A percentile compares a stretch with the other conserved stretches of the same genome.
These are phyloP conservation scores for Coprinellus micaceus DNA, from an alignment of 768 basidiomycete species.

Conservation along the genomic window DNA sequence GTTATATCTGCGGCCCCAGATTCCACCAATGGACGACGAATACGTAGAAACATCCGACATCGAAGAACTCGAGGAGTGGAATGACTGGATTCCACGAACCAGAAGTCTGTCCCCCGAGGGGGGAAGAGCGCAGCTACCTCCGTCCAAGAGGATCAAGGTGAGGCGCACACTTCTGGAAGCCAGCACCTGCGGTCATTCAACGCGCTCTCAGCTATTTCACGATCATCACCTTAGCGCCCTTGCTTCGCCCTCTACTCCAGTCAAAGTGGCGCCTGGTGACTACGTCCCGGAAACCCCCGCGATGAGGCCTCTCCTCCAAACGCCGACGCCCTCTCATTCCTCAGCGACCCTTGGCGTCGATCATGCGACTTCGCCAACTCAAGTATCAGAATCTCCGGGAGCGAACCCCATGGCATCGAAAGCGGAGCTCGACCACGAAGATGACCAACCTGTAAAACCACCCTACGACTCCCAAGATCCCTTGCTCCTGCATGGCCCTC, in stretches of 20 bases:
- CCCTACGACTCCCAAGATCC: neutral
- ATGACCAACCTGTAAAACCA: neutral
- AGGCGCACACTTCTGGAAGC: no score
- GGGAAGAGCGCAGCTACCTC: neutral
- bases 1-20: no score
- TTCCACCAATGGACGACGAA: neutral
- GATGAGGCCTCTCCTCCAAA: neutral
- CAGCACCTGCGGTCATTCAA: no score
- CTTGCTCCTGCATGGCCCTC: neutral
- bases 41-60: constrained; percentile 8
- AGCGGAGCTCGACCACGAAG: neutral
- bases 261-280: neutral
- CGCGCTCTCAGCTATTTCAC: no score
- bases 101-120: neutral
- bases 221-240: no score
- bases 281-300: neutral
- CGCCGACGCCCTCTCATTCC: neutral
- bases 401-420: neutral
- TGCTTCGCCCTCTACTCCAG: neutral
- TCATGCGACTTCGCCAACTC: no score
- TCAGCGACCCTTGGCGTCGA: neutral
- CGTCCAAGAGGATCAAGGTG: neutral
- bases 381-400: neutral
- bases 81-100: neutral
- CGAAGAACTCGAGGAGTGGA: constrained; percentile 5